Conservation (phyloP, 1,284 basidiomycete species). For the Grifola frondosa region DNA sequence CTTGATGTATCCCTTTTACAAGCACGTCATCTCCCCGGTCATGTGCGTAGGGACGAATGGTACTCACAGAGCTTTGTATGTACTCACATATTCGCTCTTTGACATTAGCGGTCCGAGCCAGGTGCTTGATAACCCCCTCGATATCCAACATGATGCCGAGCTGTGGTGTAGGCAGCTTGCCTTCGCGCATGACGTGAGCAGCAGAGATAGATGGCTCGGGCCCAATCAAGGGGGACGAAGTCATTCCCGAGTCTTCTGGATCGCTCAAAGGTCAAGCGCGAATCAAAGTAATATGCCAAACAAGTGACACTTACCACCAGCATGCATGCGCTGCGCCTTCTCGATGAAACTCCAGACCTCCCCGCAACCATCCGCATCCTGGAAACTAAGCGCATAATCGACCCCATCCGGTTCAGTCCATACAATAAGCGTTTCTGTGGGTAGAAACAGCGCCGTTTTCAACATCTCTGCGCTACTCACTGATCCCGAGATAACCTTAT, state of each 20-base stretch:
- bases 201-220: slow-evolving; percentile 61
- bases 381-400: slow-evolving; percentile 96
- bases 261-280: slow-evolving; percentile 1
- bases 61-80: slow-evolving; percentile 70
- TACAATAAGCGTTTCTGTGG: slow-evolving; percentile 91
- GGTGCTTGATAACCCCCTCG: slow-evolving; percentile 70
- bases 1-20: slow-evolving; percentile 89
- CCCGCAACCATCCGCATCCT: slow-evolving; percentile 92
- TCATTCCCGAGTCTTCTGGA: slow-evolving; percentile 46
- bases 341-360: slow-evolving; percentile 98
- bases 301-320: slow-evolving; percentile 45
- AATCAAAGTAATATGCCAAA: slow-evolving; percentile 5
- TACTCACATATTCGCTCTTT: slow-evolving; percentile 84
- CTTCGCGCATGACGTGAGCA: slow-evolving; percentile 63
- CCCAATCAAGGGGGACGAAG: slow-evolving; percentile 60
- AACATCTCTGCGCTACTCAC: not conserved
- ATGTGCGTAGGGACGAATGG: slow-evolving; percentile 1
- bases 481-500: slow-evolving; percentile 10
- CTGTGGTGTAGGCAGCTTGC: slow-evolving; percentile 68
- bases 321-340: slow-evolving; percentile 86
- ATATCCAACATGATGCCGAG: slow-evolving; percentile 76
- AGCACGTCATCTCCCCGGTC: no score
- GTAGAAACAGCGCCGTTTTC: slow-evolving; percentile 1
- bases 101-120: slow-evolving; percentile 61
- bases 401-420: slow-evolving; percentile 97